Evolutionary conservation across 148 eudicot species (phyloP), one percentile per base, ranked within the genome.

Genomic region (Mesembryanthemum crystallinum): DNA sequence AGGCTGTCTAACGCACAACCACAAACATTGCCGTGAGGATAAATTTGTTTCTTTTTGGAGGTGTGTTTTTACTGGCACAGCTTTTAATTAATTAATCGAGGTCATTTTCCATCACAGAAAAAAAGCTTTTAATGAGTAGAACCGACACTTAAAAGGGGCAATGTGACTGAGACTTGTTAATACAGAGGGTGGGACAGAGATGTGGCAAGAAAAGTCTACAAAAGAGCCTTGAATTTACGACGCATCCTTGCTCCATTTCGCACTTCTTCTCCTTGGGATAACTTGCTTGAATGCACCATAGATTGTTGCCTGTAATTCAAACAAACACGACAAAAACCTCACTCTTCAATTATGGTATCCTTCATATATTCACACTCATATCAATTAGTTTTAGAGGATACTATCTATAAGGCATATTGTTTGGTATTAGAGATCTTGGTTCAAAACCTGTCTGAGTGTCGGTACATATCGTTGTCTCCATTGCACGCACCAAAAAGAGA

Each of bases 271-370:
- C 6, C 39, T 77, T 18, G 84, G 88, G 35, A 88, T 80, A 30
- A 81, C 92, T 72, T 88, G 92, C 87, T 86, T 88, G 62, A 86
- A 78, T 18, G 87, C 85, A 55, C 84, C 86, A 67, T 81, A 88
- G 17, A 88, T 76, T 7, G 84, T 60, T 58, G 77, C 85, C 88
- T 88, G 88, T 72, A 58, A 49, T 35, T 35, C n/a, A n/a, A n/a
- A n/a, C n/a, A n/a, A n/a, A n/a, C 21, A 61, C 71, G 45, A 30
- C n/a, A 8, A 60, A 61, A 10, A 60, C 23, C 59, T 1, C n/a
- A 18, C 24, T 2, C 5, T 3, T 18, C 15, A 54, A 54, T 0
- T 18, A 21, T 54, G 61, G 0, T 7, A n/a, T 57, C 25, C 27
- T 57, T 52, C 20, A 52, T 52, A 52, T 21, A 52, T 52, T 52